phyloP scores from a whole-genome alignment of 768 basidiomycete species.

The Trametes cinnabarina region DNA sequence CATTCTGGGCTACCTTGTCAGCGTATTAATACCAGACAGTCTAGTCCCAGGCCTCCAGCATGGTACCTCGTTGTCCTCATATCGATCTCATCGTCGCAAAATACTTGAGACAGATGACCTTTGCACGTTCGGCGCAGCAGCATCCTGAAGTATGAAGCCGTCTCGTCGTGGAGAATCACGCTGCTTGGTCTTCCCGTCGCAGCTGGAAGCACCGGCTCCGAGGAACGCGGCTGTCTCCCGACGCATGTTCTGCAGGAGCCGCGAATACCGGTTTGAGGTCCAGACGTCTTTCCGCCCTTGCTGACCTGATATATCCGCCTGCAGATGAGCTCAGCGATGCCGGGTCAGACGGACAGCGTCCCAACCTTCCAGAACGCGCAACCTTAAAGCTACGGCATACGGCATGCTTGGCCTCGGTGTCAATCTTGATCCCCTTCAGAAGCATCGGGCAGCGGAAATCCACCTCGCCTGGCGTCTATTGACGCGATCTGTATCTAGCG shows the following conservation, averaged over 20 bases:
- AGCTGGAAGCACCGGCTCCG: constrained; percentile 2
- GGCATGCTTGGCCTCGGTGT: constrained; percentile 16
- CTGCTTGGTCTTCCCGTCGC: constrained; percentile 4
- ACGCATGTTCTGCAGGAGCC: not conserved
- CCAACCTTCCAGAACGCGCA: constrained; percentile 15
- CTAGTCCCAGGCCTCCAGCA: not conserved
- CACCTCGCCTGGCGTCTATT: not conserved
- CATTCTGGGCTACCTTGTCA: not conserved
- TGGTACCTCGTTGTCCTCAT: constrained; percentile 5
- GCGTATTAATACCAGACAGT: constrained; percentile 1
- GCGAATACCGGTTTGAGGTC: not conserved
- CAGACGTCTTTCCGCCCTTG: not conserved
- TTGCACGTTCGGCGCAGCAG: not conserved
- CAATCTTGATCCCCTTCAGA: constrained; percentile 11
- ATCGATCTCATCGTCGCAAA: not conserved
- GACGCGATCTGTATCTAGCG: not conserved
- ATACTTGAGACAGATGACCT: not conserved
- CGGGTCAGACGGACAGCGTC: constrained; percentile 1
- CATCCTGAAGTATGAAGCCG: not conserved
- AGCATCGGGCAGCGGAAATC: not conserved
- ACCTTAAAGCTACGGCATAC: constrained; percentile 14
- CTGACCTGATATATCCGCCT: not conserved
- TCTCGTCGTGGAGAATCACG: not conserved
- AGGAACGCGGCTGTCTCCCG: not conserved
- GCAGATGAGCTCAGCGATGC: not conserved